A percentile compares a stretch with the other conserved stretches of the same genome.
Evolutionary conservation across 2,329 filamentous ascomycete species (phyloP).

Genomic region (Shiraia bambusicola): DNA sequence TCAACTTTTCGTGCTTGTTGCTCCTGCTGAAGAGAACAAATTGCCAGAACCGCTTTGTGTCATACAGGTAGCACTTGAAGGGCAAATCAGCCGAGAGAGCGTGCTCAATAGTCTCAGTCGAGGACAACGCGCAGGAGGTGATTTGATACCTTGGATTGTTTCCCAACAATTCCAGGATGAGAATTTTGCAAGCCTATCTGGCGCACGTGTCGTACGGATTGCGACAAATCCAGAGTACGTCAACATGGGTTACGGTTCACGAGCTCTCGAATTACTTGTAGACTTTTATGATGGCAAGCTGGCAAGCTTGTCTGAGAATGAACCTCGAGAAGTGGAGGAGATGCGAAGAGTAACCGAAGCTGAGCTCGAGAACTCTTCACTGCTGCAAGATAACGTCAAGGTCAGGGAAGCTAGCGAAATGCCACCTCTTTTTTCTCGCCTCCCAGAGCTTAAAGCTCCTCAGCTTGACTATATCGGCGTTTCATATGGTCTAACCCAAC

Average conservation of each 20-base stretch:
- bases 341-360: conserved; percentile 80
- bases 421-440: conserved; percentile 87
- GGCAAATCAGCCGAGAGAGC: conserved; percentile 89
- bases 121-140: conserved; percentile 84
- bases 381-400: conserved; percentile 85
- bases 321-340: conserved; percentile 55
- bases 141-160: conserved; percentile 95
- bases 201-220: conserved; percentile 88
- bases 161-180: conserved; percentile 98
- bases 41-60: conserved; percentile 93
- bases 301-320: conserved; percentile 75
- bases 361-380: conserved; percentile 72
- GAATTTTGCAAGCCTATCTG: conserved; percentile 90
- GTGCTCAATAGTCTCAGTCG: conserved; percentile 86
- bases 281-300: conserved; percentile 97
- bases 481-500: conserved; percentile 85
- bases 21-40: conserved; percentile 75
- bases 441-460: conserved; percentile 79
- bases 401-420: conserved; percentile 88
- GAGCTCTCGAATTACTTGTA: conserved; percentile 79
- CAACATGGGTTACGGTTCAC: conserved; percentile 89
- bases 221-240: conserved; percentile 94
- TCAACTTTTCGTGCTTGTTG: conserved; percentile 90
- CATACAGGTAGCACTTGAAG: conserved; percentile 90
- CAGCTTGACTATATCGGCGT: conserved; percentile 91